Conservation (phyloP, 306 rosid species). For the Hippophae tibetana region DNA sequence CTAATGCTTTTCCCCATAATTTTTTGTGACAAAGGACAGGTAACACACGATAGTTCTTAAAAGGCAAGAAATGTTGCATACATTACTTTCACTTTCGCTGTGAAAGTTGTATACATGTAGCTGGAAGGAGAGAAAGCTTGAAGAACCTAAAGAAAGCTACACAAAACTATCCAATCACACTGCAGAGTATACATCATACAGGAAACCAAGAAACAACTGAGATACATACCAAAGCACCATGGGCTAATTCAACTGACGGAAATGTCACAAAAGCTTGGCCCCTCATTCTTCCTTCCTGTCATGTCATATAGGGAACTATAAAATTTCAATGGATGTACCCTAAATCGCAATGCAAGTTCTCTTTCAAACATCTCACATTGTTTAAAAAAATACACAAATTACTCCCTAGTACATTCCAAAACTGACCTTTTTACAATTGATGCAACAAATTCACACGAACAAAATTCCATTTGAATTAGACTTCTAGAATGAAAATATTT, state of each 20-base stretch:
- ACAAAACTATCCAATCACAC: background rate
- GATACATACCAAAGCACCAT: constrained; percentile 63
- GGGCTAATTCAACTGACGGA: constrained; percentile 77
- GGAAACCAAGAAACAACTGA: background rate
- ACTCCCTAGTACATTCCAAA: background rate
- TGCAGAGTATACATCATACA: background rate
- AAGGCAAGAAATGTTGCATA: background rate
- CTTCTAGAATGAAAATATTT: too few species aligned
- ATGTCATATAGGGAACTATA: constrained; percentile 12
- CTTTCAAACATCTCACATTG: background rate
- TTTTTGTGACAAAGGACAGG: background rate
- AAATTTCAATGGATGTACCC: background rate
- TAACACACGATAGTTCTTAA: constrained; percentile 3
- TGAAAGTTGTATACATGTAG: too few species aligned
- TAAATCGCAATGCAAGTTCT: background rate
- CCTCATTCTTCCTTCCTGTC: constrained; percentile 98
- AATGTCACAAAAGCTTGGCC: constrained; percentile 93
- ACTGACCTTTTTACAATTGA: background rate
- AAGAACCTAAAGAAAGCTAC: too few species aligned
- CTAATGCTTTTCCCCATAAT: too few species aligned
- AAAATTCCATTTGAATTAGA: too few species aligned
- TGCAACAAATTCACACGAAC: too few species aligned
- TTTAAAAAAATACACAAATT: background rate
- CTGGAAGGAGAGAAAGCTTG: too few species aligned
- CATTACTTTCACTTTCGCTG: too few species aligned